Base-by-base conservation (phyloP, 345 rosid genomes). In the Excoecaria agallocha region DNA sequence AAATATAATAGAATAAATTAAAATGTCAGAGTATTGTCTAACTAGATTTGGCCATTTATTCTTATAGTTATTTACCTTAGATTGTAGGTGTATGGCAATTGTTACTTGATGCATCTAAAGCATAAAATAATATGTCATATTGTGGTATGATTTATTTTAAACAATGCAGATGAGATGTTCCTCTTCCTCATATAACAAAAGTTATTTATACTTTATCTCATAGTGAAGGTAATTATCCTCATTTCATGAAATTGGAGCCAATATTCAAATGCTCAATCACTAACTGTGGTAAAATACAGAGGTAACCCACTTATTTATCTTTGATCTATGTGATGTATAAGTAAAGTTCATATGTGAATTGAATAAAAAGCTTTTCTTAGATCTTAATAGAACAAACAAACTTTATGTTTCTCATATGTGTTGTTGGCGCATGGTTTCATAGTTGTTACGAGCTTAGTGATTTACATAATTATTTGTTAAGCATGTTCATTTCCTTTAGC, bases 141-240 rank as follows among this genome's bases (percentile, higher is more conserved):
- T 72, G 56, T 58, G 46, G 72, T 45, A 54, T 76, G 46, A 75
- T 78, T 54, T 64, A 59, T 57, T 50, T 68, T 70, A 56, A 75
- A 68, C 58, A 74, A 65, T 87, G 93, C 87, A 91, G 97, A 87
- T 95, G 99, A 98, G 99, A 95, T 87, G 88, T 93, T 80, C 97
- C 97, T 80, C 83, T 84, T 87, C 94, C 91, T 67, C 83, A 60
- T 63, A 74, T 87, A 16, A 79, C 87, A 69, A 84, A 86, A 81
- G 76, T 51, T 48, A 70, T 90, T 70, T 93, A 90, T 79, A 82
- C 86, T 79, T 81, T 87, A 73, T 81, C 89, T 50, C 68, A 77
- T 73, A 80, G 63, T 76, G 88, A 84, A 74, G 88, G 86, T 30
- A 86, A 87, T 45, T 98, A 95, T 87, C 99, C 98, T 73, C 93